Conservation (phyloP, 805 yeast species). For the Saturnispora gosingensis region DNA sequence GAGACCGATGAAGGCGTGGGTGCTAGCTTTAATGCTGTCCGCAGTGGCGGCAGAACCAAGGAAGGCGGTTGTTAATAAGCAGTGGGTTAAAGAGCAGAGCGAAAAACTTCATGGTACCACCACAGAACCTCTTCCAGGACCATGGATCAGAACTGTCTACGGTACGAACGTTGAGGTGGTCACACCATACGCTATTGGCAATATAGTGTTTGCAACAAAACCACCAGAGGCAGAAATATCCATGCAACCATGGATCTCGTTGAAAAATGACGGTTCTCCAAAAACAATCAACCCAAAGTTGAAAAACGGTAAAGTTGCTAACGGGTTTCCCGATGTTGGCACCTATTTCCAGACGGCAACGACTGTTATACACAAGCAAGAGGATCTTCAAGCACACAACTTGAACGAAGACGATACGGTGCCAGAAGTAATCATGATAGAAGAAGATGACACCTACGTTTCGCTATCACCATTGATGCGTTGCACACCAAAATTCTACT, state of each 20-base stretch:
- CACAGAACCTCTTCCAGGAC: conserved; percentile 31
- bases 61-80: conserved; percentile 22
- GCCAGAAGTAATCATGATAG: conserved; percentile 44
- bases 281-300: conserved; percentile 68
- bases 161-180: conserved; percentile 47
- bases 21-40: background rate
- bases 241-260: conserved; percentile 71
- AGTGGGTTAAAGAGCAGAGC: conserved; percentile 18
- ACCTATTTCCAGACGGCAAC: conserved; percentile 70
- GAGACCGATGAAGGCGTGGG: background rate
- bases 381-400: conserved; percentile 63
- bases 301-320: conserved; percentile 61
- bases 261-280: conserved; percentile 70
- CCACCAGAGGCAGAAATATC: conserved; percentile 52
- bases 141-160: conserved; percentile 71
- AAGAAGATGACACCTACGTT: conserved; percentile 69
- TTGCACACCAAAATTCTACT: conserved; percentile 74
- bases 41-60: conserved; percentile 7
- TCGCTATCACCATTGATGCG: conserved; percentile 69
- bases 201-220: conserved; percentile 55
- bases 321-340: conserved; percentile 61
- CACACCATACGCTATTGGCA: conserved; percentile 53
- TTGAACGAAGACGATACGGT: conserved; percentile 52
- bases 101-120: conserved; percentile 12
- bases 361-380: conserved; percentile 46